These are phyloP conservation scores for Vicia sativa DNA, from an alignment of 306 rosid genomes.

Conservation along the genomic window DNA sequence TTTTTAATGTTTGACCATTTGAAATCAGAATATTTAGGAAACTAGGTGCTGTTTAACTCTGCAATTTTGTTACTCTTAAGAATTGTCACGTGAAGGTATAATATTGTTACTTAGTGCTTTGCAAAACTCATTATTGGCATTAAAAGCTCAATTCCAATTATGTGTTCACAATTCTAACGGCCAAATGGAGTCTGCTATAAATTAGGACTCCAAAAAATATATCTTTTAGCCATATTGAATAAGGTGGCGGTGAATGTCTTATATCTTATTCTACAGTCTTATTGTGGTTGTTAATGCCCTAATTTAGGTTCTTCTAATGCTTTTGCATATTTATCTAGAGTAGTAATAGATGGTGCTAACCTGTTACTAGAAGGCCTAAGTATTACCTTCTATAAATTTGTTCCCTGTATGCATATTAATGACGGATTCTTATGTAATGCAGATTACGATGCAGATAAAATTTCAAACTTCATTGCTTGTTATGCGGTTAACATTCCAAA, in stretches of 20 bases:
- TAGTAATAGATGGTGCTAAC: constrained; percentile 27
- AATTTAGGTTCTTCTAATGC: constrained; percentile 26
- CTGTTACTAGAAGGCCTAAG: constrained; percentile 27
- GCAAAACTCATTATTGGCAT: constrained; percentile 14
- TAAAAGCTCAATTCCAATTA: constrained; percentile 8
- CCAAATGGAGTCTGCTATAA: constrained; percentile 15
- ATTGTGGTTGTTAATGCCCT: constrained; percentile 6
- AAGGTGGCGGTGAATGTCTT: constrained; percentile 4
- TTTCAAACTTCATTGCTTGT: constrained; percentile 61
- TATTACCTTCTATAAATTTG: constrained; percentile 26
- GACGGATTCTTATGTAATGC: constrained; percentile 49
- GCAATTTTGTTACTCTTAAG: constrained; percentile 12
- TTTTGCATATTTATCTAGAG: constrained; percentile 25
- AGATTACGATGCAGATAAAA: constrained; percentile 61
- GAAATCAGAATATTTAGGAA: constrained; percentile 17
- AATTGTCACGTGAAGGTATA: constrained; percentile 16
- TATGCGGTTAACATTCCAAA: constrained; percentile 75
- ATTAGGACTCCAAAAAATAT: neutral
- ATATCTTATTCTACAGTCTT: constrained; percentile 9
- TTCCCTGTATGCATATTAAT: constrained; percentile 21
- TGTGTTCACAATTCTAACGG: neutral
- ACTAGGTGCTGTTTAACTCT: neutral
- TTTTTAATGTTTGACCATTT: constrained; percentile 25
- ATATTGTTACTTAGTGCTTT: constrained; percentile 8
- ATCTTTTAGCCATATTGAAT: constrained; percentile 16